Evolutionary conservation across 2,329 filamentous ascomycete genomes (phyloP), one percentile per base, ranked within the genome.

Genomic region (Cryphonectria carpinicola): DNA sequence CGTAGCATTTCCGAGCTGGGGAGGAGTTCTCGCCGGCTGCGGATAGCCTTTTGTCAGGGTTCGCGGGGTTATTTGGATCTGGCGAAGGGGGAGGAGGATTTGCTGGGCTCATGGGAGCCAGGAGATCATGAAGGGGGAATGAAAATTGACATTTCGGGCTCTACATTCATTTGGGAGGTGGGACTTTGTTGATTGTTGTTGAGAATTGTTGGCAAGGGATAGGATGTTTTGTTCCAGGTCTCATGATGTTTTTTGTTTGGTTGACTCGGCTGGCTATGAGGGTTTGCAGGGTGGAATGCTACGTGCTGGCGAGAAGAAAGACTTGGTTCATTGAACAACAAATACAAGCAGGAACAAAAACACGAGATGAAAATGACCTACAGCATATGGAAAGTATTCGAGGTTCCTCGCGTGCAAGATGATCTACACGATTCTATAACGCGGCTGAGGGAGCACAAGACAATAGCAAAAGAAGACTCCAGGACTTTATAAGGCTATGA

Each of bases 1-100:
- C 67, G 11, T 60, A 69, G 60, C 67, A 65, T 14, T 69, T 46
- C 46, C 56, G 58, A 2, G 58, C 58, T 32, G 67, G 60, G 25
- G 61, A 43, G 58, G 67, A 43, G 67, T 64, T 46, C 14, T 32
- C 6, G n/a, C 19, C 25, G n/a, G 56, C 35, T 19, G 58, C 39
- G 46, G 28, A 43, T 22, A 25, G n/a, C 43, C 43, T 69, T n/a
- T 46, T 69, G 58, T 17, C 61, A 4, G 67, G 58, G 14, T n/a
- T 25, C 39, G 14, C 67, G 19, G 49, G 65, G 56, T n/a, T 28
- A 46, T 17, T 5, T 69, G 43, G 67, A 69, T 13, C 32, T 69
- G 13, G 58, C 43, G 6, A 65, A 43, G 56, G 61, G n/a, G 4
- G 60, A 56, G 60, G 39, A 63, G 19, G 35, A 63, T 4, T 22